Base-by-base conservation (phyloP, 2,329 filamentous ascomycete genomes). In the Cladosporium sp. region DNA sequence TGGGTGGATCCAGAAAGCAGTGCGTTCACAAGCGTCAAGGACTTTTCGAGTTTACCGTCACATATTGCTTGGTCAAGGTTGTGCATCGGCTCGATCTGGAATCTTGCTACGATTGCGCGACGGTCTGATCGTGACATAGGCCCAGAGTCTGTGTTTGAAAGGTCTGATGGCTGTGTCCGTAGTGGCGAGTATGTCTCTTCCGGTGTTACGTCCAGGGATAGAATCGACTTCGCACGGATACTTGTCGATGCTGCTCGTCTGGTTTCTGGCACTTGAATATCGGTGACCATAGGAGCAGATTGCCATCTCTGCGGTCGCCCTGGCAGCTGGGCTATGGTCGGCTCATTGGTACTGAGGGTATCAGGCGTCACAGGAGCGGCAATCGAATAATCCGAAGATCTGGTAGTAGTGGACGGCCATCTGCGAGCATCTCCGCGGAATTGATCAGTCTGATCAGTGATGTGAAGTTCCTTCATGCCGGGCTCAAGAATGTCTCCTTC, bases 71-170 rank as follows among this genome's bases (percentile, higher is more conserved):
- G 28, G 9, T 51, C 49, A 17, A 51, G 34, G n/a, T 51, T 51
- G 49, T 51, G 49, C 49, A 51, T 51, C 9, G 34, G 49, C 15
- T 51, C 49, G 12, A 51, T 39, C 20, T 39, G 37, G 49, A 51
- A 51, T 8, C 49, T 22, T 17, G 19, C 22, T 12, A 51, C 14
- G 20, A 51, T 39, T 15, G 36, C 22, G 6, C 39, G 19, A 5
- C 49, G 49, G 12, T 51, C 49, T 11, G 49, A 51, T 8, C 36
- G 34, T 39, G 49, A 28, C 49, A 51, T 38, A n/a, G 36, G 34
- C 5, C 36, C 20, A 2, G 7, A 2, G 9, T 14, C 6, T n/a
- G 22, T 30, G 11, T 11, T 15, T 14, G 20, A 39, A 6, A 3
- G 11, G 20, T 17, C 19, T 8, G 3, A 3, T 20, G 15, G 28